Percentiles rank a stretch among this genome's conserved stretches.
Evolutionary conservation across 2,329 filamentous ascomycete species (phyloP).

Genomic region (Pseudocercospora crystallina): DNA sequence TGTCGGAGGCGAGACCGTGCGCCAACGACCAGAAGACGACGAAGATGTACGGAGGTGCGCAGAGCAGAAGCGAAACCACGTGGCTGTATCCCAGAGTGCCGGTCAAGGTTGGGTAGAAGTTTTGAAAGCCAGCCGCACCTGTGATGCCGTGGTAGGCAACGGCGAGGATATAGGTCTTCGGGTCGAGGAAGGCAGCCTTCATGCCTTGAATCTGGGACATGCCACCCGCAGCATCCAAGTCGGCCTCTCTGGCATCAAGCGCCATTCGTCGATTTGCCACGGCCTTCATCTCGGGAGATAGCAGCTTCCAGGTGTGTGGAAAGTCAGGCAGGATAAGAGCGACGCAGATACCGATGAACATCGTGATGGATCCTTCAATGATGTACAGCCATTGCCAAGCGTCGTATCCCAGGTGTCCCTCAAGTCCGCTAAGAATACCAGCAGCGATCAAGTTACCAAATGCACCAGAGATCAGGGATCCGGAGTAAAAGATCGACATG

Average conservation of each 20-base stretch:
- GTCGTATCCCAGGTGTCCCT: conserved; percentile 55
- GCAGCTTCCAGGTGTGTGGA: conserved; percentile 44
- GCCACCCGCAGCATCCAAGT: conserved; percentile 49
- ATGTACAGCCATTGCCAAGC: conserved; percentile 53
- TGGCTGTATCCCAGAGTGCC: conserved; percentile 45
- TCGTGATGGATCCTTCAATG: conserved; percentile 35
- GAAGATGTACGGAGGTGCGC: conserved; percentile 56
- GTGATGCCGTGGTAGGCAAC: conserved; percentile 51
- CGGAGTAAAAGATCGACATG: conserved; percentile 66
- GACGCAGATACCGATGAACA: conserved; percentile 26
- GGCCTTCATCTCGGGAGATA: conserved; percentile 45
- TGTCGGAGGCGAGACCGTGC: conserved; percentile 49
- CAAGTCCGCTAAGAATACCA: conserved; percentile 67
- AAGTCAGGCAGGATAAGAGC: conserved; percentile 51
- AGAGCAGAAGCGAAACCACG: conserved; percentile 51
- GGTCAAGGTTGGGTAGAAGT: conserved; percentile 57
- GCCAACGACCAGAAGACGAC: conserved; percentile 51
- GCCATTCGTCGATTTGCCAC: conserved; percentile 52
- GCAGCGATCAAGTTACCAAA: conserved; percentile 64
- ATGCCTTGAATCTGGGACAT: conserved; percentile 52
- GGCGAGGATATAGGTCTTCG: conserved; percentile 52
- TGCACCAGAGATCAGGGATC: conserved; percentile 67
- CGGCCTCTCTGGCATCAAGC: conserved; percentile 52
- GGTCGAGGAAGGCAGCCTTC: conserved; percentile 53
- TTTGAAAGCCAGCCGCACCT: conserved; percentile 54